Evolutionary conservation across 2,329 filamentous ascomycete species (phyloP).

Genomic region (Aspergillus ruber): DNA sequence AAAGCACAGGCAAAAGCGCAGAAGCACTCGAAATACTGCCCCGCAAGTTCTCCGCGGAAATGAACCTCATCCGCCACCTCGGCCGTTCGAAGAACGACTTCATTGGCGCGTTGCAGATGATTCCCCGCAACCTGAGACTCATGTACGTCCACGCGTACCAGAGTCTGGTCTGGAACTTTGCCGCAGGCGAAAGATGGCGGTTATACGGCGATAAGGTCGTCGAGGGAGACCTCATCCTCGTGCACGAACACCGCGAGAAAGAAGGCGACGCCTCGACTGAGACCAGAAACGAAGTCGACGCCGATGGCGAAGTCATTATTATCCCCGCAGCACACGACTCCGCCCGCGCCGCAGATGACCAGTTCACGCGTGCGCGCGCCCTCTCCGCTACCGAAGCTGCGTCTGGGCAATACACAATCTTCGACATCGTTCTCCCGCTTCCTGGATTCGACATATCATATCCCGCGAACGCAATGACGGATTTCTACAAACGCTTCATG

Average conservation of each 20-base stretch:
- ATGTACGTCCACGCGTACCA: conserved; percentile 99
- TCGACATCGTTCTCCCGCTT: conserved; percentile 84
- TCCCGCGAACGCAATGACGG: conserved; percentile 73
- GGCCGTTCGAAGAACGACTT: conserved; percentile 57
- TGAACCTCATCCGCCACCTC: conserved; percentile 71
- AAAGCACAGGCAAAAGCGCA: conserved; percentile 51
- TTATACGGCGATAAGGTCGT: conserved; percentile 67
- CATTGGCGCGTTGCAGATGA: conserved; percentile 70
- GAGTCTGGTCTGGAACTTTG: conserved; percentile 87
- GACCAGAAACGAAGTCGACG: conserved; percentile 44
- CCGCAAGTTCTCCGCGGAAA: conserved; percentile 73
- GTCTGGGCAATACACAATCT: conserved; percentile 70
- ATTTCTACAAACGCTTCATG: conserved; percentile 86
- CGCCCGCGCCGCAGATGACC: conserved; percentile 47
- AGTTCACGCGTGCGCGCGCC: conserved; percentile 63
- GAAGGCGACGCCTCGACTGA: conserved; percentile 21
- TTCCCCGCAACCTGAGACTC: conserved; percentile 73
- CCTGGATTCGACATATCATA: conserved; percentile 88
- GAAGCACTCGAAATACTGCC: conserved; percentile 66
- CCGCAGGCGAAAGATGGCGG: conserved; percentile 72
- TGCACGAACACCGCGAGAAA: conserved; percentile 48
- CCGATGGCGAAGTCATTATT: conserved; percentile 61
- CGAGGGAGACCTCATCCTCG: conserved; percentile 75
- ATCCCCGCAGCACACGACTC: conserved; percentile 53
- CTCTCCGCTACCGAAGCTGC: conserved; percentile 71